Evolutionary conservation across 345 rosid genomes (phyloP), one percentile per base, ranked within the genome.

Genomic region (Erysimum cheiranthoides): DNA sequence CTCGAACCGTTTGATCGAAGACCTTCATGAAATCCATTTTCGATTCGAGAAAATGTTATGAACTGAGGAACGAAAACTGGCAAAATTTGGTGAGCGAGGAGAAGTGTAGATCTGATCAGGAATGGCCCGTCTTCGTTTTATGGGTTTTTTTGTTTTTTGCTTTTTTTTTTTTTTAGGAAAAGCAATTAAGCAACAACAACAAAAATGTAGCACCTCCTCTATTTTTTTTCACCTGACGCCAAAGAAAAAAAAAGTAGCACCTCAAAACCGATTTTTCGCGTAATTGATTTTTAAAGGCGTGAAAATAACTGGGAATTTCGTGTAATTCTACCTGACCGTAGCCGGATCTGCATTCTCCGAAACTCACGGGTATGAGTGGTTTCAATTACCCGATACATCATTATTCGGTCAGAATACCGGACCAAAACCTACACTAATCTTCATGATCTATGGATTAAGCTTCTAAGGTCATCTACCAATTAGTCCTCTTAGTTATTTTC

Each of bases 11-110:
- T 80, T 95, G 98, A 81, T 95, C 99, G 83, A 95, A 70, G 36
- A 85, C 99, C 91, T 95, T 95, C 91, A 92, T 89, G 90, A 95
- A 88, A 92, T 95, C 99, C 99, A 92, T 95, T 84, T 73, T 35
- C 73, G 82, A 86, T 80, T 81, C 77, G 79, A 68, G 40, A 67
- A 53, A 43, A 46, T 52, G 47, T 4, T 64, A 62, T 28, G 52
- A 76, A 61, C 57, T 61, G 12, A 50, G 8, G 17, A 77, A 70
- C 54, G 30, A 66, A 42, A 53, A 25, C 58, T 17, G 9, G 50
- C 50, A n/a, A 59, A 46, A 47, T 16, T 54, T 38, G 13, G 31
- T 68, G 73, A 65, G 72, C 54, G 73, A 65, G 63, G 68, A 64
- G 57, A 66, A 50, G 68, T 78, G 57, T 58, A 78, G 81, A 78